Base-by-base conservation (phyloP, 2,329 filamentous ascomycete genomes). In the Tolypocladium ophioglossoides region DNA sequence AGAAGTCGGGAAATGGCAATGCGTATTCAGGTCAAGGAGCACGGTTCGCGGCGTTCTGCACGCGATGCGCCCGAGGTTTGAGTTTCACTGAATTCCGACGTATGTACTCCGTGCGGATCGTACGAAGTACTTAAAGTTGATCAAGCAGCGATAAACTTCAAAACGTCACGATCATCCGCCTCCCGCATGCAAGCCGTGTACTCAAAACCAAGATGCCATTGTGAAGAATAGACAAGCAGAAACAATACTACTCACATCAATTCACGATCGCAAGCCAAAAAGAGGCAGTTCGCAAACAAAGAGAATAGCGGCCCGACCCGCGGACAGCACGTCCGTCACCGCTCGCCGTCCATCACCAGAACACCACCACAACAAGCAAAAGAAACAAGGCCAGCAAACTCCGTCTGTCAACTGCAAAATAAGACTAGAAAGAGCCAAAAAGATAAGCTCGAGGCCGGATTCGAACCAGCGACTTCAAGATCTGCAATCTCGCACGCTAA, bases 401-500 rank as follows among this genome's bases (percentile, higher is more conserved):
- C 9, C 14, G 12, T 18, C 9, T 11, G 30, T n/a, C 10, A n/a
- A 24, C 12, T n/a, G 18, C 4, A 20, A 12, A 2, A 6, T 6
- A 18, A 9, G n/a, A 41, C n/a, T 12, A n/a, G 27, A 30, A 46
- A 56, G 52, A 40, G 51, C 16, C 39, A 54, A 51, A 47, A 48
- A 50, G 8, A 30, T 24, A 53, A 59, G 57, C 55, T 59, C 57
- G 52, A 58, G 55, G 50, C 54, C 59, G 59, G 59, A 57, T 55
- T 61, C 55, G 59, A 61, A 61, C 59, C 59, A 56, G 54, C 50
- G 59, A 59, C 59, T 56, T 58, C 55, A 56, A 52, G 59, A 61
- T 61, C 57, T 61, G 59, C 59, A 61, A 61, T 61, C 59, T 52
- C 56, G 57, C 55, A 58, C 59, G 53, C 59, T 61, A 59, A 55